These are phyloP conservation scores for Lippia alba DNA, from an alignment of 305 asterid species.

Conservation along the genomic window DNA sequence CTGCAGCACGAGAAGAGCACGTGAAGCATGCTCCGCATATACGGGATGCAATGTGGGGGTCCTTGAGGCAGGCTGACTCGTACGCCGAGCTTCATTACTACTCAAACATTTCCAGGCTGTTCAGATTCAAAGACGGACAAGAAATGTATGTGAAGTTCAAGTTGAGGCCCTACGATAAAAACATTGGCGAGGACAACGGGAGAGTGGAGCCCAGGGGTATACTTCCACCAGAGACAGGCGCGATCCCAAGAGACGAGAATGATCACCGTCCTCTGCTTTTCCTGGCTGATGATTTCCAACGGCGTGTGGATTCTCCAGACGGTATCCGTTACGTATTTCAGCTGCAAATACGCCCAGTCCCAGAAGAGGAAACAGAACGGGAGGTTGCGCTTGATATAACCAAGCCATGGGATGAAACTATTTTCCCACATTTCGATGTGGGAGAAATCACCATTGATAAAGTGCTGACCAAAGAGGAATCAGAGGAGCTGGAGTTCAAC, in stretches of 20 bases:
- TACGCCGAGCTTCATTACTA: conserved; percentile 65
- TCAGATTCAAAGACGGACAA: conserved; percentile 50
- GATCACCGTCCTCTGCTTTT: conserved; percentile 64
- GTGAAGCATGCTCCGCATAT: conserved; percentile 64
- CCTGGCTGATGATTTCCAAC: conserved; percentile 62
- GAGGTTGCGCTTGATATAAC: conserved; percentile 62
- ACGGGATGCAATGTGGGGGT: conserved; percentile 72
- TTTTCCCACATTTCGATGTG: conserved; percentile 53
- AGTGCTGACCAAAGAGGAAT: conserved; percentile 49
- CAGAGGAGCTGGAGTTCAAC: conserved; percentile 60
- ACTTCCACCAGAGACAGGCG: conserved; percentile 77
- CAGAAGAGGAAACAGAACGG: conserved; percentile 47
- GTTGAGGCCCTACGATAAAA: conserved; percentile 58
- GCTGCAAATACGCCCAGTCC: conserved; percentile 54
- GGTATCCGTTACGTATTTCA: conserved; percentile 58
- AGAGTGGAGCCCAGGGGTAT: conserved; percentile 58
- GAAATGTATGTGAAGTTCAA: conserved; percentile 70
- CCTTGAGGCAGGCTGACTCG: conserved; percentile 54
- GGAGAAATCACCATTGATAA: conserved; percentile 57
- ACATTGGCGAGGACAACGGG: conserved; percentile 55
- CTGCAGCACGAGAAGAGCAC: conserved; percentile 65
- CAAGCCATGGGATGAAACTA: conserved; percentile 61
- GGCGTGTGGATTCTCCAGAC: conserved; percentile 45
- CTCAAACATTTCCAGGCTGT: conserved; percentile 61
- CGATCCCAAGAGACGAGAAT: conserved; percentile 61